Base-by-base conservation (phyloP, 306 rosid genomes). In the Cicer chorassanicum region DNA sequence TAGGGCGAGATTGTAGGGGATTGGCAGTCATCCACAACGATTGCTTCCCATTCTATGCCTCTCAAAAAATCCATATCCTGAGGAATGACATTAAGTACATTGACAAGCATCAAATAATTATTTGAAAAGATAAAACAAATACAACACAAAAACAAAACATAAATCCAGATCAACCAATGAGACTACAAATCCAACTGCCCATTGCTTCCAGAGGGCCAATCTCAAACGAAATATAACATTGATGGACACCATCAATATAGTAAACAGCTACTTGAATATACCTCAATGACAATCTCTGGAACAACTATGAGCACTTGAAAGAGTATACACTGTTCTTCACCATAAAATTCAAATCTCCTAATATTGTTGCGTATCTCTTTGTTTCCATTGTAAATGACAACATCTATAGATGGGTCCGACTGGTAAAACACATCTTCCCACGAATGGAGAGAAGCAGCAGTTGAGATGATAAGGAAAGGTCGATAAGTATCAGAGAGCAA, bases 391-490 rank as follows among this genome's bases (percentile, higher is more conserved):
- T 88, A 90, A 45, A 84, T 82, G 71, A 88, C 86, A 66, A 60
- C 85, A 83, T 75, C 78, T 12, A 82, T 48, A 77, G 87, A 72
- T 46, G 90, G 88, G 41, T 87, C 91, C 76, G 77, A 64, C 46
- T 7, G 80, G 63, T 75, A 72, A 73, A 90, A 85, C 76, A 75
- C 85, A 48, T 70, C 57, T 65, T 86, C 89, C 96, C 96, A 90
- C 6, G 16, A 62, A 80, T 40, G 49, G 61, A 90, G 84, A 29
- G 88, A 66, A 49, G 86, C 41, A n/a, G 76, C 67, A 45, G 91
- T 82, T 72, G 96, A 70, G 81, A 90, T 82, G 19, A 90, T 76
- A 64, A 90, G 88, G 77, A 88, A 88, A 65, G 96, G 91, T 13
- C 44, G 88, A 78, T 18, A 66, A 39, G 49, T 60, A 45, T 84